A percentile compares a stretch with the other conserved stretches of the same genome.
phyloP scores from a whole-genome alignment of 805 yeast genomes.

The Kregervanrija delftensis region DNA sequence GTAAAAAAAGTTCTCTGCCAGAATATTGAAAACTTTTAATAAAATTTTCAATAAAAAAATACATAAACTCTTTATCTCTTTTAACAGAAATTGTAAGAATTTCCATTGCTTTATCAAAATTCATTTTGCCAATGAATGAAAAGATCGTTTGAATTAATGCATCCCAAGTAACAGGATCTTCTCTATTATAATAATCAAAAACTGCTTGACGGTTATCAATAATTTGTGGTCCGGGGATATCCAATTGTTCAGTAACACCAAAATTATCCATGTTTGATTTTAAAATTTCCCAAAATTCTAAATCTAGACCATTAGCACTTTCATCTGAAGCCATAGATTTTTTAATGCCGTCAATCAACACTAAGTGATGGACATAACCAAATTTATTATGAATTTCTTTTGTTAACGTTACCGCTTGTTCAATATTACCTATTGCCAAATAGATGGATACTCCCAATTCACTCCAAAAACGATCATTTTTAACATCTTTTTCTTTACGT shows the following conservation, averaged over 20 bases:
- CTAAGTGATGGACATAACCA: conserved; percentile 30
- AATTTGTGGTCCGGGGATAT: conserved; percentile 17
- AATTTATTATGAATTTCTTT: conserved; percentile 21
- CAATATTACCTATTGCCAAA: conserved; percentile 27
- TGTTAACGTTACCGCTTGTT: conserved; percentile 31
- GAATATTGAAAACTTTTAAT: conserved; percentile 14
- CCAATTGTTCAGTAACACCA: conserved; percentile 17
- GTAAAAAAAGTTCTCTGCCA: conserved; percentile 18
- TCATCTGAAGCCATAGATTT: conserved; percentile 24
- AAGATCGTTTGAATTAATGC: conserved; percentile 20
- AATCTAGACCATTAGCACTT: conserved; percentile 12
- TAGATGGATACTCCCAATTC: conserved; percentile 40
- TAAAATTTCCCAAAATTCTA: conserved; percentile 27
- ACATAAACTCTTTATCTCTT: conserved; percentile 17
- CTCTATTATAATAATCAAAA: conserved; percentile 23
- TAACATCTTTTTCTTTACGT: conserved; percentile 29
- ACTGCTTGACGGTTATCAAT: conserved; percentile 16
- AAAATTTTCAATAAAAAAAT: conserved; percentile 15
- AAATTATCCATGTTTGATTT: conserved; percentile 19
- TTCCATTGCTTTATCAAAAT: conserved; percentile 16
- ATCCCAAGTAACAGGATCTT: conserved; percentile 21
- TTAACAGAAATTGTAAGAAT: conserved; percentile 15
- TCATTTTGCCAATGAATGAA: conserved; percentile 14
- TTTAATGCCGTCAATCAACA: conserved; percentile 29
- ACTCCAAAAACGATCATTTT: conserved; percentile 43